These are phyloP conservation scores for Senna siamea DNA, from an alignment of 306 rosid genomes.

Conservation along the genomic window DNA sequence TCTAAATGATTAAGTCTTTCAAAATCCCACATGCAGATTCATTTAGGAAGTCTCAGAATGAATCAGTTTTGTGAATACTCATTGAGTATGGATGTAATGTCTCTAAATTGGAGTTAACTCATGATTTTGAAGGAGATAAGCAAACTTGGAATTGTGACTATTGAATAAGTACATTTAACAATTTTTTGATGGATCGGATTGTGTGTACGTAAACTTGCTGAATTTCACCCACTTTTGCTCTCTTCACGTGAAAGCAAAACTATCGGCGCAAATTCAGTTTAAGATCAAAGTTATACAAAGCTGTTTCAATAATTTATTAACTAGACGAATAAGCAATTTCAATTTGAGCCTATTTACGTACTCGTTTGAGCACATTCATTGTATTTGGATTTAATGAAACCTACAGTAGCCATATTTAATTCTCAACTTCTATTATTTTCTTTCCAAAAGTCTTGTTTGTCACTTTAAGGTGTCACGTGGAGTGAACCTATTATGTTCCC, in stretches of 20 bases:
- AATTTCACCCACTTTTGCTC: not conserved
- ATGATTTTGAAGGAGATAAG: too few species aligned
- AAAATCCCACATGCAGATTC: too few species aligned
- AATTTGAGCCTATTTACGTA: too few species aligned
- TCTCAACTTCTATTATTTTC: not conserved
- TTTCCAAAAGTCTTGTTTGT: not conserved
- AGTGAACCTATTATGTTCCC: not conserved
- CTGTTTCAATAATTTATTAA: not conserved
- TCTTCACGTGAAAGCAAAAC: not conserved
- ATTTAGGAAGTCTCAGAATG: too few species aligned
- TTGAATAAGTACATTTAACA: too few species aligned
- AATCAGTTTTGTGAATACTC: too few species aligned
- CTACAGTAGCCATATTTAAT: not conserved
- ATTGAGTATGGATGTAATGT: too few species aligned
- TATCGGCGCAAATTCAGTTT: not conserved
- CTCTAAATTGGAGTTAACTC: too few species aligned
- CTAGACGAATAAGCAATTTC: not conserved
- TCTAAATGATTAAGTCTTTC: too few species aligned
- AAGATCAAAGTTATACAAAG: not conserved
- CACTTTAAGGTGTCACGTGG: constrained; percentile 4
- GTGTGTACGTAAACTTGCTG: too few species aligned
- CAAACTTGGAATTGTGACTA: too few species aligned
- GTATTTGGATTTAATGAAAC: not conserved
- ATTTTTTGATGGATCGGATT: too few species aligned
- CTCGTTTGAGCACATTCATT: not conserved